Evolutionary conservation across 176 grass and related monocot genomes (phyloP), one percentile per base, ranked within the genome.

Genomic region (Rhynchospora breviuscula): DNA sequence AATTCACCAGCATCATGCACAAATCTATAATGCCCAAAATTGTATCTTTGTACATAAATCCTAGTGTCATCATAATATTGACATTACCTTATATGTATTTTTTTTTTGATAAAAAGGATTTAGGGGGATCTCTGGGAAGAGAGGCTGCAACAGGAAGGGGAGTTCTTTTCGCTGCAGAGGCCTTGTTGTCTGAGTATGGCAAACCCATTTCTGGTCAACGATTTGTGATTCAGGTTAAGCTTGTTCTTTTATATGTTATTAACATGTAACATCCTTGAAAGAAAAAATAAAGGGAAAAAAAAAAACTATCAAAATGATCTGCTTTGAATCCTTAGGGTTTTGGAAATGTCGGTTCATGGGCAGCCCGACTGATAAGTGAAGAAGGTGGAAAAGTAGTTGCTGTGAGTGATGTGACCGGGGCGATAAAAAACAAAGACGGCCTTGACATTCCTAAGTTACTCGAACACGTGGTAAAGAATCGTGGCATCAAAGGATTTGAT

Each of bases 331-430:
- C 81, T 70, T 77, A 97, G 94, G 94, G 94, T 58, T 97, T 97
- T 22, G 94, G 94, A 78, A 97, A 97, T 62, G 94, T 97, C 25
- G 94, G 94, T 75, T 97, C 94, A 13, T 97, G 94, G 91, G 91
- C 90, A 61, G 94, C 91, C 61, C 79, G 87, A 48, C 64, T 97
- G 33, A 94, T 97, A 53, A 90, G 8, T 46, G 90, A 92, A 92
- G 94, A 90, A 35, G 94, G 91, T 49, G 94, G 94, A 19, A 92
- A 90, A 86, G 87, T 97, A 14, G 82, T 90, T 82, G 88, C 94
- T 66, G 75, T 94, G 47, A 97, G 94, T 77, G 94, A 97, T 66
- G 90, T 97, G 48, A 90, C 91, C 40, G 94, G 91, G 18, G 94
- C 91, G 1, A 63, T 97, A n/a, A 97, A 90, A 84, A 94, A 97